Percentiles rank a stretch among this genome's conserved stretches.
phyloP scores from a whole-genome alignment of 2,329 filamentous ascomycete species.

The Sclerotinia borealis region DNA sequence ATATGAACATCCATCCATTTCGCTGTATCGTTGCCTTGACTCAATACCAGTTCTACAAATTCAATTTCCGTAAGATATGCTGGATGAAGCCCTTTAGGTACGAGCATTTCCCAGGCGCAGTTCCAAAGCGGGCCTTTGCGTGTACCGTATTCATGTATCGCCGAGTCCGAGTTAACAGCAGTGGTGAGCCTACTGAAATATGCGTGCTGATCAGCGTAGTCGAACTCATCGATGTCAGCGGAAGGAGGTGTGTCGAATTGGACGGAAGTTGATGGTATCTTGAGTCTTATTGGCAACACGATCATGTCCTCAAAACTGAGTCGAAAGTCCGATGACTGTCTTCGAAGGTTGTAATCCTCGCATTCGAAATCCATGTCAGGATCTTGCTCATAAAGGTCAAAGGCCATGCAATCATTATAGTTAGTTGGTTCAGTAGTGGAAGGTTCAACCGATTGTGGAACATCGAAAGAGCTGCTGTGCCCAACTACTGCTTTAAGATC shows the following conservation, averaged over 20 bases:
- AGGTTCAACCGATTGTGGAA: neutral
- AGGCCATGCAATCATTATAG: conserved; percentile 7
- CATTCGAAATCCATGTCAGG: neutral
- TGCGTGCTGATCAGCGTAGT: conserved; percentile 6
- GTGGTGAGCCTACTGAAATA: conserved; percentile 2
- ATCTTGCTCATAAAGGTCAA: conserved; percentile 12
- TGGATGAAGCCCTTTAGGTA: conserved; percentile 15
- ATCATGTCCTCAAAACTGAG: conserved; percentile 12
- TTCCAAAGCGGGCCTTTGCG: conserved; percentile 16
- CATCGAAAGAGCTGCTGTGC: neutral
- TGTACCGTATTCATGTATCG: conserved; percentile 10
- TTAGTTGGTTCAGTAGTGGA: neutral
- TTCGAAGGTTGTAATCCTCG: neutral
- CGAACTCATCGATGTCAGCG: conserved; percentile 10
- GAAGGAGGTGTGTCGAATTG: neutral
- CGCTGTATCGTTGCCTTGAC: conserved; percentile 1
- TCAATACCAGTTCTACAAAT: conserved; percentile 15
- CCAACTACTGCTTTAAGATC: neutral
- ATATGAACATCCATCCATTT: conserved; percentile 14
- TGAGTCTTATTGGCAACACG: conserved; percentile 7
- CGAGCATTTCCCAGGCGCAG: conserved; percentile 13
- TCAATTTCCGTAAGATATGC: conserved; percentile 14
- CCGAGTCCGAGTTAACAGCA: conserved; percentile 2
- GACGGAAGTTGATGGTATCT: neutral
- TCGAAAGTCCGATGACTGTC: conserved; percentile 1